Percentiles rank a stretch among this genome's conserved stretches.
These are phyloP conservation scores for Podila clonocystis DNA, from an alignment of 192 early-diverging fungal species.

Conservation along the genomic window DNA sequence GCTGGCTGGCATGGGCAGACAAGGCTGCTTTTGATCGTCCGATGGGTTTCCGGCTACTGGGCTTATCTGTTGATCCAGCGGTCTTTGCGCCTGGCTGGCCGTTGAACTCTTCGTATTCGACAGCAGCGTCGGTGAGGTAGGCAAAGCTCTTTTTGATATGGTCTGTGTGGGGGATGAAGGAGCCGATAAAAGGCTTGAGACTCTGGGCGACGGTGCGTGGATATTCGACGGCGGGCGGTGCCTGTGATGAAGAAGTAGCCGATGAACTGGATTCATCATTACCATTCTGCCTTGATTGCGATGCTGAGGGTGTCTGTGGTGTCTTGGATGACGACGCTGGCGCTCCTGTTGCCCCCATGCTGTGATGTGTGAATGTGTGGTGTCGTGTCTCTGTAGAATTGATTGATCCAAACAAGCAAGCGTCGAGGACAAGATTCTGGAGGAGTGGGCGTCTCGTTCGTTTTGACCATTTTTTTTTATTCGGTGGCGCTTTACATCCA, in stretches of 20 bases:
- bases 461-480: no score
- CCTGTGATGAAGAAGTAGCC: not conserved
- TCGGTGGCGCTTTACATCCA: not conserved
- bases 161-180: slow-evolving; percentile 24
- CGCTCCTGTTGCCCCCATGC: no score
- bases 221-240: slow-evolving; percentile 1
- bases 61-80: slow-evolving; percentile 15
- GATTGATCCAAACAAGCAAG: no score
- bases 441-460: no score
- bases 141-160: slow-evolving; percentile 25
- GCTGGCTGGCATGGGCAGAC: slow-evolving; percentile 16
- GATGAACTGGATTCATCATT: not conserved
- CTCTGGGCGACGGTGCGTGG: slow-evolving; percentile 12
- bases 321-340: no score
- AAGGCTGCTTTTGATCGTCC: slow-evolving; percentile 20
- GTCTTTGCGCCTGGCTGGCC: slow-evolving; percentile 14
- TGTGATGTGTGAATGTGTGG: no score
- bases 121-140: slow-evolving; percentile 22
- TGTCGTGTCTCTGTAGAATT: no score
- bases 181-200: slow-evolving; percentile 13
- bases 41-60: not conserved
- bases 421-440: no score
- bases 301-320: not conserved
- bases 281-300: not conserved
- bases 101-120: slow-evolving; percentile 43